Evolutionary conservation across 208 protist species (phyloP), one percentile per base, ranked within the genome.

Genomic region (Wallacemonas sp.): DNA sequence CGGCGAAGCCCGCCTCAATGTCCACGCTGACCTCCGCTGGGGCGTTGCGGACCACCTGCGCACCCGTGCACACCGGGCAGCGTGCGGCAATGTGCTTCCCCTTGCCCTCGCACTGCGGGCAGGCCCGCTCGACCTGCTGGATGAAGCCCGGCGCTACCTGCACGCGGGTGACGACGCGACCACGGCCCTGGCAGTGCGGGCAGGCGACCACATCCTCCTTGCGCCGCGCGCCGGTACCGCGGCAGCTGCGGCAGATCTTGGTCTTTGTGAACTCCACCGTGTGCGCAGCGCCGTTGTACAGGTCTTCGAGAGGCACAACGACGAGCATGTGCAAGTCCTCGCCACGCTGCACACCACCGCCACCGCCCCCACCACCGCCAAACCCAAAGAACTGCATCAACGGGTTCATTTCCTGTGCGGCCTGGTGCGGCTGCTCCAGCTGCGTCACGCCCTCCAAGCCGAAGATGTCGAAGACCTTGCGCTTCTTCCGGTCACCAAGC

Each of bases 231-330:
- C 82, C 82, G 33, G 70, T 78, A 28, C 82, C 82, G 33, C 76
- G 75, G 38, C 82, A 88, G 14, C 38, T 49, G 31, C 79, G 76
- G 70, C 82, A 86, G 61, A 97, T 68, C 75, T 97, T 94, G n/a
- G 76, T 84, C 11, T 94, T 71, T n/a, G 74, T 42, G 48, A 98
- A 70, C 48, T 79, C 76, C 10, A 97, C 67, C 29, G 93, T 94
- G 49, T 85, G 77, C 4, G 91, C 87, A 2, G 87, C 62, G 54
- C 96, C 95, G 18, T 85, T 95, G 81, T 98, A 99, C 23, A 98
- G 44, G 70, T 99, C 93, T 63, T 97, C 95, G 10, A 99, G 80
- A 5, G 76, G 80, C 29, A 97, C 91, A 5, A 84, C 42, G 20
- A 98, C 45, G 8, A 80, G 57, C 45, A 95, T 66, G 20, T 90